A percentile compares a stretch with the other conserved stretches of the same genome.
phyloP scores from a whole-genome alignment of 495 filamentous ascomycete genomes.

The Lasiosphaeria hispida region DNA sequence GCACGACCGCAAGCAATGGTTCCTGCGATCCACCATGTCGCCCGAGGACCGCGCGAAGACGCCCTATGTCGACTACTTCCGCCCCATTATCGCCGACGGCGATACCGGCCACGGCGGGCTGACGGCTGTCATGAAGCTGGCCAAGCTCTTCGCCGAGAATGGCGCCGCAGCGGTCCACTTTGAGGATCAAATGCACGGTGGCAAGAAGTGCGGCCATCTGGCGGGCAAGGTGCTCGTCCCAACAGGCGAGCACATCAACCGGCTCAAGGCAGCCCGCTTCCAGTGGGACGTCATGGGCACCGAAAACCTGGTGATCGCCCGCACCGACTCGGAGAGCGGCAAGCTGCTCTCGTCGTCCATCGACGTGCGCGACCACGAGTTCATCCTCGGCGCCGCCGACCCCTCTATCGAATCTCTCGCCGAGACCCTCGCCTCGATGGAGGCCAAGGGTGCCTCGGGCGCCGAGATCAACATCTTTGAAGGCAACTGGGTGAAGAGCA shows the following conservation, averaged over 20 bases:
- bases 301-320: constrained; percentile 90
- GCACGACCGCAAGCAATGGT: constrained; percentile 95
- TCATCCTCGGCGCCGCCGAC: constrained; percentile 80
- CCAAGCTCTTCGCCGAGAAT: constrained; percentile 98
- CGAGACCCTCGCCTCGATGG: constrained; percentile 89
- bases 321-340: constrained; percentile 93
- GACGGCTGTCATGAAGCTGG: constrained; percentile 89
- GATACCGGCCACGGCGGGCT: constrained; percentile 93
- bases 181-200: constrained; percentile 95
- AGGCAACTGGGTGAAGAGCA: constrained; percentile 82
- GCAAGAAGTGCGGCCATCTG: constrained; percentile 97
- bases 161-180: constrained; percentile 96
- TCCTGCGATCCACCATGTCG: constrained; percentile 72
- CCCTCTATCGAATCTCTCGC: constrained; percentile 72
- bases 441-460: constrained; percentile 69
- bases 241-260: constrained; percentile 92
- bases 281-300: constrained; percentile 98
- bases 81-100: constrained; percentile 95
- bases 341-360: constrained; percentile 85
- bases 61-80: constrained; percentile 85
- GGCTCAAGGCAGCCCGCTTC: constrained; percentile 85
- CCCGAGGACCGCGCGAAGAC: constrained; percentile 66
- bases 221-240: constrained; percentile 96
- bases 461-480: constrained; percentile 82
- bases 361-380: constrained; percentile 93